A percentile compares a stretch with the other conserved stretches of the same genome.
Conservation (phyloP, 1,139 yeast genomes). For the Taiozyma onychis region DNA sequence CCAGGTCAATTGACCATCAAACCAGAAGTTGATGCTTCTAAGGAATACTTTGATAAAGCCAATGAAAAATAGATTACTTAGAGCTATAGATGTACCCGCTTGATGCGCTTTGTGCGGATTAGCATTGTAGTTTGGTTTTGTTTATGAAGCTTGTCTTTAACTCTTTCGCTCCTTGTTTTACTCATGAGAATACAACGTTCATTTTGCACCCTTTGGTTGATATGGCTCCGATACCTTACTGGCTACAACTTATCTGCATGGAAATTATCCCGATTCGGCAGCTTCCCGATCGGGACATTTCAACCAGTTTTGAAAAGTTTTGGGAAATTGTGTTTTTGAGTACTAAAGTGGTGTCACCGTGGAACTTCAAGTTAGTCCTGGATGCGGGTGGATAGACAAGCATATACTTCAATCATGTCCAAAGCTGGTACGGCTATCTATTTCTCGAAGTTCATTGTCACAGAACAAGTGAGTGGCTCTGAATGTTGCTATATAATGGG, state of each 20-base stretch:
- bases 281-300: not conserved
- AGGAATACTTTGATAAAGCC: conserved; percentile 70
- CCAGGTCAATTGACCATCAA: conserved; percentile 94
- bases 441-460: conserved; percentile 54
- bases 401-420: not conserved
- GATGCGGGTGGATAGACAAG: not conserved
- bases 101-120: conserved; percentile 1
- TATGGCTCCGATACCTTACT: not conserved
- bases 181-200: too few species aligned
- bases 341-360: not conserved
- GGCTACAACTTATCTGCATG: not conserved
- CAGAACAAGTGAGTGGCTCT: conserved; percentile 43
- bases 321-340: too few species aligned
- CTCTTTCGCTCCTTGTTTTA: too few species aligned
- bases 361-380: too few species aligned
- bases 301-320: not conserved
- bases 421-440: conserved; percentile 23
- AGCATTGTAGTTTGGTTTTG: not conserved
- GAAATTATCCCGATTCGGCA: not conserved
- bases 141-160: too few species aligned
- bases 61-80: conserved; percentile 28
- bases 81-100: conserved; percentile 1
- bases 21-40: conserved; percentile 77
- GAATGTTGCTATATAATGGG: not conserved
- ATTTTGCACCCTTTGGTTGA: not conserved